A percentile compares a stretch with the other conserved stretches of the same genome.
phyloP scores from a whole-genome alignment of 805 yeast genomes.

The Teunomyces kruisii region DNA sequence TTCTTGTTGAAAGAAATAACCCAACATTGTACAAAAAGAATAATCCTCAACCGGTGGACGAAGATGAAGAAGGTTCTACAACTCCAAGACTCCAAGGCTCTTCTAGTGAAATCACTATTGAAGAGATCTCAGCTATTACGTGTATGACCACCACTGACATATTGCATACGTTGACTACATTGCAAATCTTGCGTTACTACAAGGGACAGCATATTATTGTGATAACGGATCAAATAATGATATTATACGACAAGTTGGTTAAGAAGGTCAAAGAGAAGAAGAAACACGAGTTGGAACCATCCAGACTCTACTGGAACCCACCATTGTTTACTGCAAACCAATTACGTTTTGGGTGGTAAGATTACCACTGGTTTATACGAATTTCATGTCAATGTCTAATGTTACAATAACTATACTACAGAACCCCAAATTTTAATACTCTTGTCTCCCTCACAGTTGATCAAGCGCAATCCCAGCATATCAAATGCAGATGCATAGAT shows the following conservation, averaged over 20 bases:
- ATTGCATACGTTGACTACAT: conserved; percentile 86
- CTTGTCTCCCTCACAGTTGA: conserved; percentile 91
- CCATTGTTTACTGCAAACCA: conserved; percentile 96
- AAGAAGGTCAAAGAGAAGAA: conserved; percentile 60
- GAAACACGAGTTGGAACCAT: conserved; percentile 73
- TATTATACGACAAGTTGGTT: conserved; percentile 65
- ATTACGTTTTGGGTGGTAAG: conserved; percentile 89
- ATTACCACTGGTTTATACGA: not conserved
- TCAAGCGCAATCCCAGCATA: conserved; percentile 70
- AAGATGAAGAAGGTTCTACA: conserved; percentile 14
- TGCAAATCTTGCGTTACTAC: conserved; percentile 86
- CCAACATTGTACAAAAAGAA: conserved; percentile 39
- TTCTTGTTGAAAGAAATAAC: conserved; percentile 60
- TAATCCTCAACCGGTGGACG: conserved; percentile 26
- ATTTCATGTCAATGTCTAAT: not conserved
- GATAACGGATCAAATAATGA: conserved; percentile 77
- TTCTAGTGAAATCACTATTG: conserved; percentile 68
- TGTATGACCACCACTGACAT: conserved; percentile 97
- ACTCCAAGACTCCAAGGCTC: conserved; percentile 16
- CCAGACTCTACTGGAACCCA: conserved; percentile 83
- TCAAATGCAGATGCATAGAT: conserved; percentile 75
- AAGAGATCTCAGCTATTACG: conserved; percentile 81
- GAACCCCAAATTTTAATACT: conserved; percentile 70
- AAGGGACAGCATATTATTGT: conserved; percentile 93
- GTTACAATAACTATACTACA: conserved; percentile 3